Percentiles rank a stretch among this genome's conserved stretches.
Conservation (phyloP, 257 asterid genomes). For the Gentiana macrophylla region DNA sequence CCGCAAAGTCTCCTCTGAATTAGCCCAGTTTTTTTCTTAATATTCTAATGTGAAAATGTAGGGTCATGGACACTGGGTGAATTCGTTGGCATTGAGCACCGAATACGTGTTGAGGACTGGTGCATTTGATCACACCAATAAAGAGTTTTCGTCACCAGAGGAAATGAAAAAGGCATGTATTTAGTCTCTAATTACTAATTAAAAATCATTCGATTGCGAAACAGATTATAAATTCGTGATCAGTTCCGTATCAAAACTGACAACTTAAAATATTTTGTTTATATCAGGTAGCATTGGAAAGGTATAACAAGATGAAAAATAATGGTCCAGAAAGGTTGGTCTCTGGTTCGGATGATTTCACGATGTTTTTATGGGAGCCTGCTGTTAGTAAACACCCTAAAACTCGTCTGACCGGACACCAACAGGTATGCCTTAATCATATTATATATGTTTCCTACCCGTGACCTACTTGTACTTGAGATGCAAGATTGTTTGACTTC, state of each 20-base stretch:
- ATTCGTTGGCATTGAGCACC: conserved; percentile 90
- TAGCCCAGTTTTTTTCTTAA: too few species aligned
- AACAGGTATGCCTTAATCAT: conserved; percentile 40
- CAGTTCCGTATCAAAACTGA: background rate
- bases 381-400: conserved; percentile 63
- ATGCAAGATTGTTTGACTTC: too few species aligned
- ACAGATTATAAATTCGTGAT: too few species aligned
- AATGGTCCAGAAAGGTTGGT: conserved; percentile 80
- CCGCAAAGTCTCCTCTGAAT: too few species aligned
- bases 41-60: conserved; percentile 15
- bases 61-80: conserved; percentile 99
- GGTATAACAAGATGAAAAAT: conserved; percentile 73
- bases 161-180: conserved; percentile 74
- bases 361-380: conserved; percentile 97
- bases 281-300: conserved; percentile 73
- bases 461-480: too few species aligned
- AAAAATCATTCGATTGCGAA: too few species aligned
- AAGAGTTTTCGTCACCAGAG: conserved; percentile 61
- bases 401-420: conserved; percentile 97
- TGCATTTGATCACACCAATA: conserved; percentile 78
- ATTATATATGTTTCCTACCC: too few species aligned
- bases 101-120: conserved; percentile 92
- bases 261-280: conserved; percentile 3
- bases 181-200: conserved; percentile 1
- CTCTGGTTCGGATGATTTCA: conserved; percentile 94